phyloP scores from a whole-genome alignment of 768 basidiomycete genomes.

The Hygrophorus russula region DNA sequence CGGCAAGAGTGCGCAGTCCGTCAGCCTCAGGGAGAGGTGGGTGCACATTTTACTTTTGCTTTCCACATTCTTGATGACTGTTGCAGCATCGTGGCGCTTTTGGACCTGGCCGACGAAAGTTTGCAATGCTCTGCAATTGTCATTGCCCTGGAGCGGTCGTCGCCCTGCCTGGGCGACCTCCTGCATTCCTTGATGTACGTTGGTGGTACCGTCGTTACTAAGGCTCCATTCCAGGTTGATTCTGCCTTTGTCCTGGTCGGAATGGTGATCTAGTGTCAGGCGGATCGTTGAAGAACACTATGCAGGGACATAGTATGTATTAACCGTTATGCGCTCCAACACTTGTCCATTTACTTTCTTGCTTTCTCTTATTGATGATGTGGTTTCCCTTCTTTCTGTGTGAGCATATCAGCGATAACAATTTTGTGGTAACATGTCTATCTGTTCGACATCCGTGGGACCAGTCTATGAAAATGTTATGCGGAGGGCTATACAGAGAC shows the following conservation, averaged over 20 bases:
- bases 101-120: constrained; percentile 82
- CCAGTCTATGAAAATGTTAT: too few species aligned
- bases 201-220: constrained; percentile 76
- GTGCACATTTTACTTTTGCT: constrained; percentile 22
- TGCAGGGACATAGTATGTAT: too few species aligned
- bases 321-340: too few species aligned
- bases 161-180: constrained; percentile 57
- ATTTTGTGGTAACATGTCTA: too few species aligned
- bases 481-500: too few species aligned
- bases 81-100: constrained; percentile 67
- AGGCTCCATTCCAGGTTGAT: constrained; percentile 66
- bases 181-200: constrained; percentile 91
- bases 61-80: constrained; percentile 3
- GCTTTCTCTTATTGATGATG: too few species aligned
- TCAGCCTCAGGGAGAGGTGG: constrained; percentile 82
- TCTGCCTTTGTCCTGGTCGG: constrained; percentile 77
- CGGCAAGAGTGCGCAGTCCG: constrained; percentile 69
- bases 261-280: constrained; percentile 49
- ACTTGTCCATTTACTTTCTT: too few species aligned
- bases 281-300: too few species aligned
- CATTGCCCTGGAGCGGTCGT: constrained; percentile 69
- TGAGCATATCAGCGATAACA: too few species aligned
- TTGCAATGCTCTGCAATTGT: constrained; percentile 69
- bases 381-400: too few species aligned
- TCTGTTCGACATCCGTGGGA: too few species aligned